These are phyloP conservation scores for Neurospora sp. DNA, from an alignment of 495 filamentous ascomycete species.

Conservation along the genomic window DNA sequence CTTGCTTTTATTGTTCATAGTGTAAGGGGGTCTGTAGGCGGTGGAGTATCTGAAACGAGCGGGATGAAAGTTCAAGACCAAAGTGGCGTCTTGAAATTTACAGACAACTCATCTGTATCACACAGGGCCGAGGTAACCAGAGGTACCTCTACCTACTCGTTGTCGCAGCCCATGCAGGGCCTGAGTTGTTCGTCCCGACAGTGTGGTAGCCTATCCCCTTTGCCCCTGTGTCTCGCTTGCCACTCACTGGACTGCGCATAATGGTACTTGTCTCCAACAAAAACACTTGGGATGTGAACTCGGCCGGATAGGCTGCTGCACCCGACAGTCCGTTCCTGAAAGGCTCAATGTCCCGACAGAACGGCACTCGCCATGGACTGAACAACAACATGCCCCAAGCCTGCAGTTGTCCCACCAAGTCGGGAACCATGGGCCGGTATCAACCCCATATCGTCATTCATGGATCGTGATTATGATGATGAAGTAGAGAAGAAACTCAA, in stretches of 20 bases:
- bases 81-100: not conserved
- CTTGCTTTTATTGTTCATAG: not conserved
- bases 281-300: not conserved
- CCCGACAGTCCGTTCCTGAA: not conserved
- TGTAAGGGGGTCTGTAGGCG: not conserved
- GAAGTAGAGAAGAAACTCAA: not conserved
- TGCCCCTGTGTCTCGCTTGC: not conserved
- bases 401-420: not conserved
- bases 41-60: not conserved
- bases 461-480: not conserved
- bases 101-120: not conserved
- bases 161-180: not conserved
- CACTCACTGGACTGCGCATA: not conserved
- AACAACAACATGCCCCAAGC: not conserved
- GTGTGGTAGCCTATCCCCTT: not conserved
- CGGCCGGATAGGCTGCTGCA: not conserved
- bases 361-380: not conserved
- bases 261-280: not conserved
- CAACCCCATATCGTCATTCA: not conserved
- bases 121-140: not conserved
- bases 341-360: not conserved
- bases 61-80: not conserved
- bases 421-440: not conserved
- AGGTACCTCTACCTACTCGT: not conserved
- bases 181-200: not conserved